phyloP scores from a whole-genome alignment of 352 stramenopile genomes.

The Phytopythium delawarense region DNA sequence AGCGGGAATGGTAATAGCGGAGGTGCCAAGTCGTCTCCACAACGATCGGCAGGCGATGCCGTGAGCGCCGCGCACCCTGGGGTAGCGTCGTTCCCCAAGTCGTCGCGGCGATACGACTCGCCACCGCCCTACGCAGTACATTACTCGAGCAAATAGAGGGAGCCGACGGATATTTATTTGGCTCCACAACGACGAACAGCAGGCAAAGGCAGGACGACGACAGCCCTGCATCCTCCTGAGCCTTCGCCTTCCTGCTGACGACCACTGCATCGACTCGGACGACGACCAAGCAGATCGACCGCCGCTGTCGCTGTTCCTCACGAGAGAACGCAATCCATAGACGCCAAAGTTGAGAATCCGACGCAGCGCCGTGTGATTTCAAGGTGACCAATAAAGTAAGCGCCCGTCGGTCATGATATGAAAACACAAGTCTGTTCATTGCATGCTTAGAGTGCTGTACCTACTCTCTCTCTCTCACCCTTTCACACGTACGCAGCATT shows the following conservation, averaged over 20 bases:
- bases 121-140: conserved; percentile 10
- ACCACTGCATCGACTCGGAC: background rate
- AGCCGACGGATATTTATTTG: conserved; percentile 2
- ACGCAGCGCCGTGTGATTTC: background rate
- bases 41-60: background rate
- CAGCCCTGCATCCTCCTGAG: background rate
- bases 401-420: background rate
- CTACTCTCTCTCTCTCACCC: background rate
- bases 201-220: background rate
- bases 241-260: background rate
- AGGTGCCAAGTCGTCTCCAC: conserved; percentile 8
- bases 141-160: conserved; percentile 10
- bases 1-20: background rate
- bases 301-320: background rate
- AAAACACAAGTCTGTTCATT: background rate
- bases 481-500: conserved; percentile 12
- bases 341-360: background rate
- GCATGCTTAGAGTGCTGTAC: background rate
- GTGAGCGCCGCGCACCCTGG: conserved; percentile 8
- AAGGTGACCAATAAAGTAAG: background rate
- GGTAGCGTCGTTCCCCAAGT: background rate
- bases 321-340: conserved; percentile 2
- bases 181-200: background rate
- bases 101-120: conserved; percentile 13
- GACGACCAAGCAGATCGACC: background rate